Conservation (phyloP, 139 green algal species). For the Chlorokybus atmophyticus region DNA sequence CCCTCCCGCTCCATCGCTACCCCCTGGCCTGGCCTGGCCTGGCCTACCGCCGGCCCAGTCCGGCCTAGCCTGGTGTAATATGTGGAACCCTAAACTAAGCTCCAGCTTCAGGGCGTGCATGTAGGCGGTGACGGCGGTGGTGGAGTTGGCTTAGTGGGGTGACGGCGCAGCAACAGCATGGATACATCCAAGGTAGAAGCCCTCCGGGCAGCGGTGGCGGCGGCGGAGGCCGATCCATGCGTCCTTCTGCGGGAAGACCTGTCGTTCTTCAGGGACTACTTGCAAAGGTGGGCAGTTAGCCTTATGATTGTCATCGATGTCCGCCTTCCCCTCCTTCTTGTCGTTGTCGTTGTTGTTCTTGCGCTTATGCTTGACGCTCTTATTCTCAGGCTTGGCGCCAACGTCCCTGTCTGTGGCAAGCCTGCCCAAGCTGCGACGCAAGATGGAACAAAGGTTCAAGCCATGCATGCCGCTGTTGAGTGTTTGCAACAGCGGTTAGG, state of each 20-base stretch:
- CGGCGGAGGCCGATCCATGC: not conserved
- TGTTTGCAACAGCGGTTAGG: not conserved
- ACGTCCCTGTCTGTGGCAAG: conserved; percentile 3
- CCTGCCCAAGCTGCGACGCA: not conserved
- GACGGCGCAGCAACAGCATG: too few relatives aligned
- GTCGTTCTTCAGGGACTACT: conserved; percentile 13
- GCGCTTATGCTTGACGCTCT: not conserved
- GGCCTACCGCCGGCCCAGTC: too few relatives aligned
- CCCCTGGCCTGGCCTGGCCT: too few relatives aligned
- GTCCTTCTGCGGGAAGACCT: conserved; percentile 2
- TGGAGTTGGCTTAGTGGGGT: too few relatives aligned
- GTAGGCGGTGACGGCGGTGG: too few relatives aligned
- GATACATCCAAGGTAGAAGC: conserved; percentile 10
- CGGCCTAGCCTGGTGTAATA: too few relatives aligned
- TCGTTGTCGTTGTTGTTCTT: not conserved
- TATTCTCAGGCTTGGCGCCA: conserved; percentile 2
- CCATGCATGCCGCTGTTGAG: not conserved
- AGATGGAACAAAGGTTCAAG: not conserved
- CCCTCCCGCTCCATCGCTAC: too few relatives aligned
- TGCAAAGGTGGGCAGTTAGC: conserved; percentile 8
- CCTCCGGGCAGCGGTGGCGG: conserved; percentile 5
- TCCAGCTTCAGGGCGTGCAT: too few relatives aligned
- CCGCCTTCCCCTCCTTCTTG: not conserved
- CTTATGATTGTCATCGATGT: not conserved
- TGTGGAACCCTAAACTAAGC: too few relatives aligned